Percentiles rank a stretch among this genome's conserved stretches.
phyloP scores from a whole-genome alignment of 345 rosid species.

The Citrus trifoliata region DNA sequence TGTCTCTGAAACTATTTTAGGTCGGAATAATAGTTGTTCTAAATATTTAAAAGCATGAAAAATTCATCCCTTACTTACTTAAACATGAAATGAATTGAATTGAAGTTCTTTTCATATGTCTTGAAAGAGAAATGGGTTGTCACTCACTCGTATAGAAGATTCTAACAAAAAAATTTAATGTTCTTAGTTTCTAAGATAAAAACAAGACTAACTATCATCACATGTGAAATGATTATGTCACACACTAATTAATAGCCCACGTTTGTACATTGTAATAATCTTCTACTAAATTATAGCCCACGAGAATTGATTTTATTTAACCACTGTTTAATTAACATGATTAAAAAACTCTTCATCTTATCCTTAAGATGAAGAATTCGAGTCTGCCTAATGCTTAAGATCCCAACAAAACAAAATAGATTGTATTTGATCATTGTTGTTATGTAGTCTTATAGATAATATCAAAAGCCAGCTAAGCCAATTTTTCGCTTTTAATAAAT shows the following conservation, averaged over 20 bases:
- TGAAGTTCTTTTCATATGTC: too few relatives aligned
- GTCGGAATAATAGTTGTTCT: neutral
- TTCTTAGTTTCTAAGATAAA: neutral
- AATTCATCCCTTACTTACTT: too few relatives aligned
- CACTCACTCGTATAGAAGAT: too few relatives aligned
- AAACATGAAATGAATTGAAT: too few relatives aligned
- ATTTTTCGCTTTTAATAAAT: neutral
- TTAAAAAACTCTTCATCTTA: too few relatives aligned
- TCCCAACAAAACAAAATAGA: too few relatives aligned
- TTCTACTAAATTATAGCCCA: constrained; percentile 14
- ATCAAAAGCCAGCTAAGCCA: constrained; percentile 3
- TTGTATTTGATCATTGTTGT: neutral
- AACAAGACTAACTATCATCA: neutral
- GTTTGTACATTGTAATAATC: constrained; percentile 12
- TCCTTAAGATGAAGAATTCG: too few relatives aligned
- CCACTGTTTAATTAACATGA: too few relatives aligned
- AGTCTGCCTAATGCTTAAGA: too few relatives aligned
- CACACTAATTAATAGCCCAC: neutral
- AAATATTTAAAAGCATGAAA: too few relatives aligned
- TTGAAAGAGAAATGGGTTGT: too few relatives aligned
- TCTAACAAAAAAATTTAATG: too few relatives aligned
- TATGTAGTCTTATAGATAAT: neutral
- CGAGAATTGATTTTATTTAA: constrained; percentile 10
- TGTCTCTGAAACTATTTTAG: neutral
- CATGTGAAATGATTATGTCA: neutral